Evolutionary conservation across 306 rosid genomes (phyloP), one percentile per base, ranked within the genome.

Genomic region (Gynostemma pentaphyllum): DNA sequence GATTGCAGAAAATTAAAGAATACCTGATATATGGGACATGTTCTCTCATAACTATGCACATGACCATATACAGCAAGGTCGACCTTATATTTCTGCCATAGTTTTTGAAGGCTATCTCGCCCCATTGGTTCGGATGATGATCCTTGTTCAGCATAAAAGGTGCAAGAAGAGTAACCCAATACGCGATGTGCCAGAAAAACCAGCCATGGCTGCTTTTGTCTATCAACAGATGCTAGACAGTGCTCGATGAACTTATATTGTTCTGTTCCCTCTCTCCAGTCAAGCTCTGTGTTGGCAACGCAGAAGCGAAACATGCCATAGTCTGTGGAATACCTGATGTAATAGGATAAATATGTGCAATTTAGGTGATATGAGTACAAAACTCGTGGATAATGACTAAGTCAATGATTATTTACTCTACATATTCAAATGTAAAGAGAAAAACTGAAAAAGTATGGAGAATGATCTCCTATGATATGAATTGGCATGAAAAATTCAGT

Each of bases 101-200:
- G 83, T 51, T 9, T 69, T 74, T 92, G 98, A 76, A 92, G 98
- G 75, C 87, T 89, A 55, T 88, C 96, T 72, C 96, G 78, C 36
- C 98, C 98, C 98, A 92, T 92, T 72, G 98, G 98, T 72, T 92
- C 98, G 70, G 80, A 95, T 66, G 89, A 88, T 3, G 96, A 88
- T 54, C 96, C 98, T 74, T 92, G 95, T 26, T 74, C 85, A 2
- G 60, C 98, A 61, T 88, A 92, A 81, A 76, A 85, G 34, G 45
- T 75, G 0, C 72, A 83, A 50, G 98, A 79, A 64, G 96, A 92
- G 76, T 92, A 92, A 47, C 98, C 98, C 26, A 92, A 78, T 45
- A 92, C 98, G 41, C 98, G 84, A 69, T 92, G 98, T 2, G 96
- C 95, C 61, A 92, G 85, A 77, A 92, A 92, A 74, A 92, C 79